phyloP scores from a whole-genome alignment of 352 stramenopile species.

The Plasmopara viticola region DNA sequence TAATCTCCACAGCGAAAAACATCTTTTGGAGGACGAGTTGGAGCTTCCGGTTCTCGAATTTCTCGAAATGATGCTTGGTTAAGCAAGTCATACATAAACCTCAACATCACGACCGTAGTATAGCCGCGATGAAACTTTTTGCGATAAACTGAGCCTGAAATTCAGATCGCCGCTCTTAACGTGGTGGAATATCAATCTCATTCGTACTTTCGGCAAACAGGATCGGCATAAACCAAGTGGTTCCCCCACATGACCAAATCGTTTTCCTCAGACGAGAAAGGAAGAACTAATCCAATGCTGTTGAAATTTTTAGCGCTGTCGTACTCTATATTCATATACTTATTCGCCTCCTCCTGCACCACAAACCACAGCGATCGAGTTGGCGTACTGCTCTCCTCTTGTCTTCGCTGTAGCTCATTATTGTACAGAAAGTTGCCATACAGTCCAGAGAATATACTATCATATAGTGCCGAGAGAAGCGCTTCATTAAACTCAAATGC shows the following conservation, averaged over 20 bases:
- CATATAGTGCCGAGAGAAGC: constrained; percentile 89
- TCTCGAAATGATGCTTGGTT: constrained; percentile 57
- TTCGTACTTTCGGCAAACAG: constrained; percentile 81
- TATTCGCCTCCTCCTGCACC: constrained; percentile 52
- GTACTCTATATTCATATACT: constrained; percentile 80
- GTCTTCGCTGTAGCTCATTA: constrained; percentile 81
- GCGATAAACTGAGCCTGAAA: not conserved
- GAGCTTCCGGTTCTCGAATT: constrained; percentile 52
- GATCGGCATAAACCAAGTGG: constrained; percentile 74
- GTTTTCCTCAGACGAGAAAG: constrained; percentile 78
- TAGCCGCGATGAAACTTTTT: not conserved
- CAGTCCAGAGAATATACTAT: constrained; percentile 94
- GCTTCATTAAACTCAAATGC: constrained; percentile 98
- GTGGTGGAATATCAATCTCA: constrained; percentile 18
- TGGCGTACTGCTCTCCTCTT: constrained; percentile 48
- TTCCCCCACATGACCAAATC: constrained; percentile 80
- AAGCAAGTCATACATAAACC: constrained; percentile 3
- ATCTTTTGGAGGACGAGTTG: constrained; percentile 42
- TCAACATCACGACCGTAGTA: not conserved
- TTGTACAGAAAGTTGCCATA: constrained; percentile 98
- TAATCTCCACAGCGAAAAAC: constrained; percentile 29
- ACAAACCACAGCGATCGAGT: constrained; percentile 72
- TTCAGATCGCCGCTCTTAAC: not conserved
- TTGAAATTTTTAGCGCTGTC: constrained; percentile 81
- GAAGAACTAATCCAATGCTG: constrained; percentile 71